These are phyloP conservation scores for Metschnikowia lachancei DNA, from an alignment of 805 yeast species.

Conservation along the genomic window DNA sequence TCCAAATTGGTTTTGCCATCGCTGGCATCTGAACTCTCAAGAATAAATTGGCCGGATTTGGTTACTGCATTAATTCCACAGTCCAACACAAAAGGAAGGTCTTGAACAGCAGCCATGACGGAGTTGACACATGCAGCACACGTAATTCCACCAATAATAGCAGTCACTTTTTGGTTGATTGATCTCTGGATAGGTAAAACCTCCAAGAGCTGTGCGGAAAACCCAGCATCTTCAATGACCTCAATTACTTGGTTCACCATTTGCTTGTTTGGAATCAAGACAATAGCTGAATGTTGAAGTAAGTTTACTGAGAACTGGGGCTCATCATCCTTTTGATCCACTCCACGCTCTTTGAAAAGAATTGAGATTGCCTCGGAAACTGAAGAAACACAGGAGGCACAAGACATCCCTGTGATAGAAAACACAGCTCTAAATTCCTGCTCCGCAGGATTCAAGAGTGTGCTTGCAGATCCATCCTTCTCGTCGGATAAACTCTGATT, in stretches of 20 bases:
- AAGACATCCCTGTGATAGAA: constrained; percentile 48
- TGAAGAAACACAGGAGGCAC: constrained; percentile 36
- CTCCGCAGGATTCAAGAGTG: constrained; percentile 5
- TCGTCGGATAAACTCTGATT: not conserved
- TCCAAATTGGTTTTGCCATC: constrained; percentile 26
- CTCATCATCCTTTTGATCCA: constrained; percentile 17
- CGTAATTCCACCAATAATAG: constrained; percentile 70
- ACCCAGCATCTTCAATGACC: constrained; percentile 32
- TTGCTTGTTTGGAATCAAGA: constrained; percentile 51
- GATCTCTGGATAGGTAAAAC: constrained; percentile 55
- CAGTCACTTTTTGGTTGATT: constrained; percentile 49
- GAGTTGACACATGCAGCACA: constrained; percentile 70
- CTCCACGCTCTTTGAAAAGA: constrained; percentile 16
- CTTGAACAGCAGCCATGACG: constrained; percentile 45
- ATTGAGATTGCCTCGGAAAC: constrained; percentile 31
- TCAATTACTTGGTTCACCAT: constrained; percentile 33
- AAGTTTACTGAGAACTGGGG: constrained; percentile 49
- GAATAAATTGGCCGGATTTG: constrained; percentile 60
- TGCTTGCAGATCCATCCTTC: not conserved
- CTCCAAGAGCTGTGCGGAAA: constrained; percentile 52
- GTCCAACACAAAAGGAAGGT: constrained; percentile 51
- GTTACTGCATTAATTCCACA: constrained; percentile 56
- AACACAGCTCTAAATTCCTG: constrained; percentile 47
- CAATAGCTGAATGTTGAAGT: constrained; percentile 51
- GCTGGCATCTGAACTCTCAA: constrained; percentile 40